These are phyloP conservation scores for Fusarium sp. DNA, from an alignment of 2,329 filamentous ascomycete genomes.

Conservation along the genomic window DNA sequence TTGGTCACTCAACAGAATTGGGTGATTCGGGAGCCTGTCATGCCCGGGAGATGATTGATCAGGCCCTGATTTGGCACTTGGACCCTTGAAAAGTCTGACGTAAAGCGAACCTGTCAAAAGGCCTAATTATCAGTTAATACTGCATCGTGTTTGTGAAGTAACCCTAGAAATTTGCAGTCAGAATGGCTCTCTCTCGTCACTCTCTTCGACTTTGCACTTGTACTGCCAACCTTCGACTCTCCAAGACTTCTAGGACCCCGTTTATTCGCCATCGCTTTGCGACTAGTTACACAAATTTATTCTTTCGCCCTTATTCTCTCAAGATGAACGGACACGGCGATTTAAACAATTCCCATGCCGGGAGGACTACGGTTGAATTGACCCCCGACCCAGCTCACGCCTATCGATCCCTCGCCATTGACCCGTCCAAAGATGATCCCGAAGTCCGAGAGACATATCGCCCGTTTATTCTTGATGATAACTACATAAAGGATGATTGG, in stretches of 20 bases:
- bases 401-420: background rate
- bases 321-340: background rate
- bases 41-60: background rate
- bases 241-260: rapidly evolving
- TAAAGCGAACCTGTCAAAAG: background rate
- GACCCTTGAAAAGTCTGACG: background rate
- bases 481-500: rapidly evolving
- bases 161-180: no score
- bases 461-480: rapidly evolving
- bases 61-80: background rate
- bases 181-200: background rate
- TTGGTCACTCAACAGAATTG: background rate
- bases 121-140: background rate
- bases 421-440: rapidly evolving
- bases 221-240: background rate
- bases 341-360: rapidly evolving
- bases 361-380: rapidly evolving
- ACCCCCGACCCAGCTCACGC: background rate
- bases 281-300: background rate
- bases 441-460: background rate
- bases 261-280: background rate
- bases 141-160: rapidly evolving
- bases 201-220: background rate
- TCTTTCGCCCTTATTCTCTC: rapidly evolving
- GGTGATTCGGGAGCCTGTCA: background rate